Percentiles rank a stretch among this genome's conserved stretches.
Evolutionary conservation across 23 red algal genomes (phyloP).

Genomic region (Gracilaria domingensis): DNA sequence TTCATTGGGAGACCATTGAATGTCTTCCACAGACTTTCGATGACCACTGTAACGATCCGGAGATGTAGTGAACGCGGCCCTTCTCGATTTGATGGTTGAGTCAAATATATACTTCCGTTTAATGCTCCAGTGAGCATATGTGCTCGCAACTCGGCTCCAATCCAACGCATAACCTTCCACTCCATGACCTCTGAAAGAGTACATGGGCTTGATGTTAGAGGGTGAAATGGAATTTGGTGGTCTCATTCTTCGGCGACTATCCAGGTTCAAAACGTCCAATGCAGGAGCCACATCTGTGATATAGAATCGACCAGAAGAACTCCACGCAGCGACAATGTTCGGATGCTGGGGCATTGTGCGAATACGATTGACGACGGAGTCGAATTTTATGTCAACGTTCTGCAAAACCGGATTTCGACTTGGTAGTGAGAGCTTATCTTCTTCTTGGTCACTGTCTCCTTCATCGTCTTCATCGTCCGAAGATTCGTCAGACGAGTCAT

Average conservation of each 20-base stretch:
- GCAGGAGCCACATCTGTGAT: slow-evolving; percentile 70
- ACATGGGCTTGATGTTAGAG: slow-evolving; percentile 54
- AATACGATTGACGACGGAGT: slow-evolving; percentile 78
- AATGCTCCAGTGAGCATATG: slow-evolving; percentile 74
- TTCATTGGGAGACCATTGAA: slow-evolving; percentile 93
- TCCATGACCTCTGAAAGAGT: slow-evolving; percentile 64
- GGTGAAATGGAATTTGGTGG: slow-evolving; percentile 30
- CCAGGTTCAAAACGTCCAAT: slow-evolving; percentile 47
- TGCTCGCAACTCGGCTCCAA: slow-evolving; percentile 74
- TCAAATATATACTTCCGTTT: slow-evolving; percentile 68
- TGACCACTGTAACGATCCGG: slow-evolving; percentile 61
- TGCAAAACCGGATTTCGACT: slow-evolving; percentile 54
- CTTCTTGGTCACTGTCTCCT: slow-evolving; percentile 28
- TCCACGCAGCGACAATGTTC: slow-evolving; percentile 83
- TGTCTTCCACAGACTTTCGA: slow-evolving; percentile 74
- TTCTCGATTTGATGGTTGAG: slow-evolving; percentile 28
- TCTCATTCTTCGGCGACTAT: slow-evolving; percentile 47
- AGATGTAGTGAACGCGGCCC: slow-evolving; percentile 42
- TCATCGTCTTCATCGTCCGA: slow-evolving; percentile 34
- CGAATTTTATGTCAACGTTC: slow-evolving; percentile 54
- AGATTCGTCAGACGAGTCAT: slow-evolving; percentile 39
- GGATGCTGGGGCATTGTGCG: slow-evolving; percentile 80
- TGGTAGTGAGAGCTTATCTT: neutral
- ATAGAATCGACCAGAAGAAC: slow-evolving; percentile 60
- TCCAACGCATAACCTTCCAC: slow-evolving; percentile 87